Conservation (phyloP, 2,329 filamentous ascomycete genomes). For the Drechslera avenae region DNA sequence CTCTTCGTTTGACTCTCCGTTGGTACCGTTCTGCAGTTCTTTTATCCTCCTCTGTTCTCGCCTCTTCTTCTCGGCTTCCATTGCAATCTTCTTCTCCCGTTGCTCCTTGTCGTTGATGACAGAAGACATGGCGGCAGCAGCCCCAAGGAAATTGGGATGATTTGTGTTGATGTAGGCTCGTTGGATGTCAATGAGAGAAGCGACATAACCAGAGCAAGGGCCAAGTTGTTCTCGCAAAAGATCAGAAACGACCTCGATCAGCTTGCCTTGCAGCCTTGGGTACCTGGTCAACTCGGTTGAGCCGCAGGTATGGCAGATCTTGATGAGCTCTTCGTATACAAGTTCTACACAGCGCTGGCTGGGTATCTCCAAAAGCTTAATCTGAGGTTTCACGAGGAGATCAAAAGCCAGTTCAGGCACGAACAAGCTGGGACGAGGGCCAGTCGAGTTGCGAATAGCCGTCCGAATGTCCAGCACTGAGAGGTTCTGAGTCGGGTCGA, state of each 20-base stretch:
- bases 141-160: conserved; percentile 96
- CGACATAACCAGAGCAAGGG: conserved; percentile 87
- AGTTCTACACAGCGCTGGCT: conserved; percentile 97
- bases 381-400: conserved; percentile 95
- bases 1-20: conserved; percentile 65
- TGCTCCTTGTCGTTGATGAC: conserved; percentile 96
- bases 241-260: conserved; percentile 98
- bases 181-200: conserved; percentile 96
- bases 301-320: conserved; percentile 98
- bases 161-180: conserved; percentile 99
- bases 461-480: conserved; percentile 94
- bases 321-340: conserved; percentile 98
- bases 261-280: conserved; percentile 89
- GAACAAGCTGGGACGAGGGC: conserved; percentile 91
- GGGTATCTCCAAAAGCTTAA: conserved; percentile 92
- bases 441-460: conserved; percentile 96
- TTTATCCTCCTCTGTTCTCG: conserved; percentile 82
- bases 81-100: conserved; percentile 79
- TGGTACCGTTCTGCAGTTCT: conserved; percentile 69
- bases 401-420: conserved; percentile 98
- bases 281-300: conserved; percentile 92
- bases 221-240: conserved; percentile 89
- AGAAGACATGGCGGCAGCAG: conserved; percentile 95
- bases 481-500: conserved; percentile 94
- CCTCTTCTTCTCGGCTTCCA: conserved; percentile 84